Base-by-base conservation (phyloP, 345 rosid species). In the Alliaria petiolata region DNA sequence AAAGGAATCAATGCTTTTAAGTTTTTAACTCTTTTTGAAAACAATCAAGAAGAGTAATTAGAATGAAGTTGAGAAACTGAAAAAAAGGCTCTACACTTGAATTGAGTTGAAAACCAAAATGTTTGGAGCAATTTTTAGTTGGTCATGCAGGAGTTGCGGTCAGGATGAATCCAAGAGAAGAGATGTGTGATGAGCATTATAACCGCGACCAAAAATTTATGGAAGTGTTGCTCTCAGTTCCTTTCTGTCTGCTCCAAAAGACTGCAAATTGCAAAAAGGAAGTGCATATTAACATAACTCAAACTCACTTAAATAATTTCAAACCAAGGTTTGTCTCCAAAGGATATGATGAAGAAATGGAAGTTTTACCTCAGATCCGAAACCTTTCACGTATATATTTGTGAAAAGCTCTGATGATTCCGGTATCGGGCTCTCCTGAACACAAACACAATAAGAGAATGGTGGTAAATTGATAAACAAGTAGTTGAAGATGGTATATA, bases 381-480 rank as follows among this genome's bases (percentile, higher is more conserved):
- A 66, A 55, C 90, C 95, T 79, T 88, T 90, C n/a, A 58, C 87
- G 26, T 84, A 85, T 19, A 92, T 90, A 64, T 92, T 85, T 36
- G 86, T 65, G 76, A 84, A 92, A 60, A 92, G 93, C 68, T 88
- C 96, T 6, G 85, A 81, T 44, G 95, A 69, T 14, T 92, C 93
- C 4, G 95, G 98, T 86, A 92, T 79, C 17, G 93, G 93, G 76
- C 87, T 84, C 75, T 92, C 98, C 96, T 89, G 89, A 49, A 72
- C 57, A 42, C 22, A 66, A 28, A 46, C 53, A 55, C 7, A 14
- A 20, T 3, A 5, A 20, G n/a, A 20, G 53, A 33, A 28, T 42
- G 20, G 62, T 43, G 51, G 31, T 31, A 30, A n/a, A 67, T 1
- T 30, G 36, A 17, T 40, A 53, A 10, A 17, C 40, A 39, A 53